Percentiles rank a stretch among this genome's conserved stretches.
These are phyloP conservation scores for Ustanciosporium gigantosporum DNA, from an alignment of 1,284 basidiomycete species.

Conservation along the genomic window DNA sequence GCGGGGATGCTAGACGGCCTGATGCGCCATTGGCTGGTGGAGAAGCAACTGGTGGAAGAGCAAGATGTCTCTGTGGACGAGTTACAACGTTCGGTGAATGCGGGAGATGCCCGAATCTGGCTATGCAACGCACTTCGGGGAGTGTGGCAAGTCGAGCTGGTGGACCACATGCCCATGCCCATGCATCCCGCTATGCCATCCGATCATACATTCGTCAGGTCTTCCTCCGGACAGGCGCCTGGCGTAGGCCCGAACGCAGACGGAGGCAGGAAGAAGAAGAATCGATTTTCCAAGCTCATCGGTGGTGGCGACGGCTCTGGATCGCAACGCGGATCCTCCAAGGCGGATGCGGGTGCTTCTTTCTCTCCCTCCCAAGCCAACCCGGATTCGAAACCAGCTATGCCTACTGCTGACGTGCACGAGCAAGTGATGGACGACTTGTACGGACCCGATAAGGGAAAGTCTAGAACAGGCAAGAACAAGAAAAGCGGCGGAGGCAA, in stretches of 20 bases:
- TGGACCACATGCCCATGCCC: neutral
- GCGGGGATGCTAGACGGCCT: constrained; percentile 34
- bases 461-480: constrained; percentile 5
- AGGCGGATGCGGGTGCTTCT: neutral
- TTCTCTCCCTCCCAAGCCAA: neutral
- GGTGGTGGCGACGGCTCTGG: neutral
- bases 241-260: neutral
- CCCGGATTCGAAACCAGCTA: too few relatives aligned
- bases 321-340: neutral
- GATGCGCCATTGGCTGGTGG: constrained; percentile 28
- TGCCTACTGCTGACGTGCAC: constrained; percentile 7
- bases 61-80: constrained; percentile 14
- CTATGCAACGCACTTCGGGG: constrained; percentile 38
- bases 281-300: constrained; percentile 19
- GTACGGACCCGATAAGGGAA: constrained; percentile 15
- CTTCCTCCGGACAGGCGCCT: too few relatives aligned
- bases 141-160: constrained; percentile 26
- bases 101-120: constrained; percentile 17
- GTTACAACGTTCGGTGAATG: constrained; percentile 4
- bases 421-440: constrained; percentile 22
- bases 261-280: constrained; percentile 23
- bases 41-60: constrained; percentile 19
- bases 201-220: too few relatives aligned
- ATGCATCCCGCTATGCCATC: neutral
- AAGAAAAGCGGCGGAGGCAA: constrained; percentile 20